phyloP scores from a whole-genome alignment of 2,329 filamentous ascomycete species.

The Cytospora chrysosperma region DNA sequence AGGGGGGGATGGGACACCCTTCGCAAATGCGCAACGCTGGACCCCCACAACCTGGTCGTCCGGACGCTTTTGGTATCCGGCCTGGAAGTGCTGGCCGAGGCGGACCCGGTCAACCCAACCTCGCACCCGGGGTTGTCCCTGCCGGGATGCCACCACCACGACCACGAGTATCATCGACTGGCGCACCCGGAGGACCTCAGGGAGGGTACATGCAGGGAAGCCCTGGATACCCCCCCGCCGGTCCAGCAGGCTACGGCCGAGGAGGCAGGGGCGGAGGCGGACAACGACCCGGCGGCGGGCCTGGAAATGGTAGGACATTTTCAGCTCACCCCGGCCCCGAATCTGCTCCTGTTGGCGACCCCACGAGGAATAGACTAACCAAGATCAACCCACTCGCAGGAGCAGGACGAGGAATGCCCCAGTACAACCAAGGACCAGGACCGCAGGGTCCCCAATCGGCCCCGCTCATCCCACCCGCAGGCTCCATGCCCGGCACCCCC shows the following conservation, averaged over 20 bases:
- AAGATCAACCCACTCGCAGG: slow-evolving; percentile 35
- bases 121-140: slow-evolving; percentile 14
- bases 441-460: slow-evolving; percentile 14
- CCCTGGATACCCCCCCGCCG: slow-evolving; percentile 35
- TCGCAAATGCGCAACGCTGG: slow-evolving; percentile 9
- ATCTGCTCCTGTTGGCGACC: slow-evolving; percentile 36
- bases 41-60: slow-evolving; percentile 32
- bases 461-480: slow-evolving; percentile 27
- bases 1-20: slow-evolving; percentile 28
- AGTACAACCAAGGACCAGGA: slow-evolving; percentile 13
- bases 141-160: slow-evolving; percentile 30
- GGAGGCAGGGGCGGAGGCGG: slow-evolving; percentile 23
- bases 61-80: slow-evolving; percentile 56
- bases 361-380: slow-evolving; percentile 39
- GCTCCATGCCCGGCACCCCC: slow-evolving; percentile 23
- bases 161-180: slow-evolving; percentile 43
- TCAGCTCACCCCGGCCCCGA: slow-evolving; percentile 25
- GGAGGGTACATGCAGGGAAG: slow-evolving; percentile 42
- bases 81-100: slow-evolving; percentile 37
- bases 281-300: slow-evolving; percentile 18
- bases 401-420: slow-evolving; percentile 26
- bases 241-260: slow-evolving; percentile 23
- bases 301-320: slow-evolving; percentile 22
- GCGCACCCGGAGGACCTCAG: slow-evolving; percentile 38
- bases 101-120: slow-evolving; percentile 26